Conservation (phyloP, 768 basidiomycete genomes). For the Mycena olivaceomarginata region DNA sequence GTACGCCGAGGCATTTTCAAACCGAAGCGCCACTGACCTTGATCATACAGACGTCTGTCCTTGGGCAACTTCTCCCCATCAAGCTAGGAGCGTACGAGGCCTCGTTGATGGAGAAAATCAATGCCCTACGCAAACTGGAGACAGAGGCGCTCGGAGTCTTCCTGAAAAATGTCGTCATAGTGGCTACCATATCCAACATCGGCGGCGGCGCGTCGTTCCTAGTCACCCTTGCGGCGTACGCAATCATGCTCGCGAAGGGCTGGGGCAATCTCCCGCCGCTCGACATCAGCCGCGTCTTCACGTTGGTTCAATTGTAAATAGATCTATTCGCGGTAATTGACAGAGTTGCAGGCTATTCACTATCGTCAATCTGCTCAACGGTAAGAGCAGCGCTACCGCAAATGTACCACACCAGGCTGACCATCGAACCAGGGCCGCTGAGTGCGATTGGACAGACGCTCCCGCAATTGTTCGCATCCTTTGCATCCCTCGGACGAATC, state of each 20-base stretch:
- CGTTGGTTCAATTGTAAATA: constrained; percentile 5
- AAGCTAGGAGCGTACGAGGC: constrained; percentile 33
- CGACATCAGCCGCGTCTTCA: constrained; percentile 33
- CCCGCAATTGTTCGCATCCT: constrained; percentile 23
- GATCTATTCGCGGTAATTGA: not conserved
- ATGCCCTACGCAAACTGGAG: constrained; percentile 26
- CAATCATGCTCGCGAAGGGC: constrained; percentile 12
- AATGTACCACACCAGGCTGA: not conserved
- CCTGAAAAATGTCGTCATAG: constrained; percentile 11
- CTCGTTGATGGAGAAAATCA: constrained; percentile 9
- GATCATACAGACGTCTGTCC: constrained; percentile 23
- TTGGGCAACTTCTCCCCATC: constrained; percentile 36
- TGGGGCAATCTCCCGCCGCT: constrained; percentile 26
- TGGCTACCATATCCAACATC: constrained; percentile 17
- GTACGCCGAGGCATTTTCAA: not conserved
- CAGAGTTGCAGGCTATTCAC: not conserved
- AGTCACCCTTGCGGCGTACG: constrained; percentile 31
- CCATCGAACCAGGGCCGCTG: constrained; percentile 17
- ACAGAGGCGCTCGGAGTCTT: constrained; percentile 20
- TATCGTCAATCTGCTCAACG: constrained; percentile 18
- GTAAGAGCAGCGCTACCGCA: not conserved
- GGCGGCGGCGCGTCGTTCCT: constrained; percentile 27
- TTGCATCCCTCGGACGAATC: constrained; percentile 32
- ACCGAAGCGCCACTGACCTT: not conserved
- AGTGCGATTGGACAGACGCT: constrained; percentile 28